A percentile compares a stretch with the other conserved stretches of the same genome.
These are phyloP conservation scores for Bipolaris oryzae DNA, from an alignment of 2,329 filamentous ascomycete genomes.

Conservation along the genomic window DNA sequence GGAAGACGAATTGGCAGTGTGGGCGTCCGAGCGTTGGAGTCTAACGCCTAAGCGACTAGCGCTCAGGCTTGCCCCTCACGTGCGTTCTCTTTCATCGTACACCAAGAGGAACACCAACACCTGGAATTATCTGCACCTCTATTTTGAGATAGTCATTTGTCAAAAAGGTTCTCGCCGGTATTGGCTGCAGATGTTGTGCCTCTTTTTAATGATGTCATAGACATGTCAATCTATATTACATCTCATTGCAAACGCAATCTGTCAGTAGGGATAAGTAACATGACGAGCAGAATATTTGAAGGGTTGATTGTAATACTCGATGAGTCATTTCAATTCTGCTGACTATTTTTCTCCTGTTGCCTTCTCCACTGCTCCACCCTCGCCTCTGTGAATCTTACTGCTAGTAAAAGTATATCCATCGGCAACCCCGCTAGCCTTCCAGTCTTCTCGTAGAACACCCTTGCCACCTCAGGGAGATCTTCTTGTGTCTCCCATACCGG, in stretches of 20 bases:
- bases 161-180: too few species aligned
- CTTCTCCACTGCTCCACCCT: conserved; percentile 36
- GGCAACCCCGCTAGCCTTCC: conserved; percentile 59
- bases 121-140: neutral
- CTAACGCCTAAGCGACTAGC: conserved; percentile 16
- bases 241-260: too few species aligned
- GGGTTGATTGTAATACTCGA: neutral
- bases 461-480: conserved; percentile 55
- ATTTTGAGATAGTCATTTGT: neutral
- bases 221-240: too few species aligned
- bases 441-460: conserved; percentile 58
- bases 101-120: neutral
- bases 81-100: conserved; percentile 8
- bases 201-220: too few species aligned
- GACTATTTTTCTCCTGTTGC: conserved; percentile 14
- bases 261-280: too few species aligned
- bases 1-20: conserved; percentile 28
- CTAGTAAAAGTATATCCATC: conserved; percentile 57
- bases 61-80: conserved; percentile 12
- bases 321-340: neutral
- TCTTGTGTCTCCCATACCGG: conserved; percentile 55
- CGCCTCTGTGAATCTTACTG: conserved; percentile 58
- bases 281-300: neutral
- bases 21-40: conserved; percentile 23
- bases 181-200: too few species aligned